Percentiles rank a stretch among this genome's conserved stretches.
Evolutionary conservation across 371 early-diverging fungal species (phyloP).

Genomic region (Nosema granulosis): DNA sequence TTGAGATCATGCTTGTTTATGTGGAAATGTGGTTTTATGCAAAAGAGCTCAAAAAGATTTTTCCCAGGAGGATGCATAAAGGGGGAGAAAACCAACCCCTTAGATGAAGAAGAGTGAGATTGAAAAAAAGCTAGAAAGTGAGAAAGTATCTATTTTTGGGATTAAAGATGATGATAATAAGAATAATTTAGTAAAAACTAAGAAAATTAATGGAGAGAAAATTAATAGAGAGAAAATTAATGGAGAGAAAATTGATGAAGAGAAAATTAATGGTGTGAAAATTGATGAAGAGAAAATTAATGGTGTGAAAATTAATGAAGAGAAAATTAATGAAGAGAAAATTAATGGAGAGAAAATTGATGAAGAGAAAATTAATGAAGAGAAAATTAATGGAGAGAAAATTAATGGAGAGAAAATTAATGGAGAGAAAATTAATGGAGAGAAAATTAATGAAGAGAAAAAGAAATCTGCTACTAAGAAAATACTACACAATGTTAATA

Average conservation of each 20-base stretch:
- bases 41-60: constrained; percentile 39
- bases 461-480: too few species aligned
- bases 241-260: neutral
- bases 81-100: neutral
- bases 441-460: neutral
- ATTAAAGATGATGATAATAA: neutral
- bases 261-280: neutral
- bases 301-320: neutral
- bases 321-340: neutral
- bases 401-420: neutral
- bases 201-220: neutral
- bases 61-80: constrained; percentile 5
- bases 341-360: neutral
- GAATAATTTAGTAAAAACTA: neutral
- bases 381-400: neutral
- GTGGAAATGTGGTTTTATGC: constrained; percentile 29
- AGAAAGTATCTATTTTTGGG: neutral
- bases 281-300: neutral
- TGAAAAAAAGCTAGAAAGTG: neutral
- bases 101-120: neutral
- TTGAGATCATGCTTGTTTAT: constrained; percentile 55
- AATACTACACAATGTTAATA: too few species aligned
- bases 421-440: neutral
- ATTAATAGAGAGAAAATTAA: neutral
- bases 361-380: neutral